A percentile compares a stretch with the other conserved stretches of the same genome.
Conservation (phyloP, 177 flowering plant species). For the Vitis hybrid region DNA sequence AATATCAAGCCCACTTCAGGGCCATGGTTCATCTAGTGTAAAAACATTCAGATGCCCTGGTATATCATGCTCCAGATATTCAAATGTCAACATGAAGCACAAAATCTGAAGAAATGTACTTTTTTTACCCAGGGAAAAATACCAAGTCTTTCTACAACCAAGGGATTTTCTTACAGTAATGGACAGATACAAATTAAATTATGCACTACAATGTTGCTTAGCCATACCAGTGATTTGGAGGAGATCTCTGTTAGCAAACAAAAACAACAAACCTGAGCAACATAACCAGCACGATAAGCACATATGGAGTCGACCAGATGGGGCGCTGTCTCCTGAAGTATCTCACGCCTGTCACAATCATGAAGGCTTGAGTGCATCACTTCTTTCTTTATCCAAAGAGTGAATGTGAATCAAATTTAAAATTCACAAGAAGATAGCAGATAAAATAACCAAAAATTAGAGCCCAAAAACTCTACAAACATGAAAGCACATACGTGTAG, state of each 20-base stretch:
- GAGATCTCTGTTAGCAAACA: not conserved
- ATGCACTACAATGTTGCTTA: too few species aligned
- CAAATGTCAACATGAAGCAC: too few species aligned
- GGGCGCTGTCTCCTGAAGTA: constrained; percentile 82
- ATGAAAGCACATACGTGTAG: constrained; percentile 65
- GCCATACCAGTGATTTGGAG: too few species aligned
- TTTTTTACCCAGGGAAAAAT: too few species aligned
- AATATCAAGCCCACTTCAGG: too few species aligned
- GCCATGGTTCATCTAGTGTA: too few species aligned
- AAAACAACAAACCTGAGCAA: constrained; percentile 53
- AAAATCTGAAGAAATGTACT: too few species aligned
- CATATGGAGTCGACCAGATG: constrained; percentile 56
- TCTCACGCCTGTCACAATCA: constrained; percentile 65
- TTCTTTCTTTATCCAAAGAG: not conserved
- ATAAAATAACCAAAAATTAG: not conserved
- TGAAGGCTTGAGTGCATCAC: constrained; percentile 9
- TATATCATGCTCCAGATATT: too few species aligned
- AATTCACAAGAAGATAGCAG: not conserved
- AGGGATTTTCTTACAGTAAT: too few species aligned
- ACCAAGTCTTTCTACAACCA: too few species aligned
- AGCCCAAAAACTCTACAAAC: not conserved
- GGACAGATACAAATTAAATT: too few species aligned
- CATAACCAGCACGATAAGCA: constrained; percentile 89
- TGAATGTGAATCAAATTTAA: not conserved
- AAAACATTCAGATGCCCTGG: too few species aligned